These are phyloP conservation scores for Sporobolomyces pararoseus DNA, from an alignment of 768 basidiomycete species.

Conservation along the genomic window DNA sequence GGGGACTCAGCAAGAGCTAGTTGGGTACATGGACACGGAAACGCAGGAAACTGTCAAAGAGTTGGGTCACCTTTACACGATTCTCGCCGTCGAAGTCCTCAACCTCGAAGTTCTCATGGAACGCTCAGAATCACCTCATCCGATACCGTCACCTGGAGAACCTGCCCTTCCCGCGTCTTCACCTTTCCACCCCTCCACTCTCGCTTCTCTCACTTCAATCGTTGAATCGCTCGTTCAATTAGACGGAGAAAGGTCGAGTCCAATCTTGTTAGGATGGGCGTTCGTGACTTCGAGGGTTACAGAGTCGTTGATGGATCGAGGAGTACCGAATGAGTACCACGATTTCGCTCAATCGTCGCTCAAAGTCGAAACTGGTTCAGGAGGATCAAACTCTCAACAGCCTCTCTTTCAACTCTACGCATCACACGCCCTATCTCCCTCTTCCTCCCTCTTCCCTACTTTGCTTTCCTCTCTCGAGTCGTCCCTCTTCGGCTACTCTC, in stretches of 20 bases:
- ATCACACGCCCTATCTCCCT: slow-evolving; percentile 38
- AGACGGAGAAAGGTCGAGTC: slow-evolving; percentile 62
- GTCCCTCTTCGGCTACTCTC: slow-evolving; percentile 22
- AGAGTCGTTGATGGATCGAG: slow-evolving; percentile 36
- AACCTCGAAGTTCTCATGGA: slow-evolving; percentile 62
- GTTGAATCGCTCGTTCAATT: slow-evolving; percentile 66
- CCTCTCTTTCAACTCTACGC: slow-evolving; percentile 37
- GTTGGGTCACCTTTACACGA: slow-evolving; percentile 53
- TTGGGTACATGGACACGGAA: slow-evolving; percentile 68
- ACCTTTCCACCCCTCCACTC: slow-evolving; percentile 52
- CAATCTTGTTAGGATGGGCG: slow-evolving; percentile 77
- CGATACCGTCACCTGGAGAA: slow-evolving; percentile 36
- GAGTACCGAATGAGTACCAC: slow-evolving; percentile 44
- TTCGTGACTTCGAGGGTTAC: slow-evolving; percentile 68
- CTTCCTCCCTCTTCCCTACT: slow-evolving; percentile 28
- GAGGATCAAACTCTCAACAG: slow-evolving; percentile 12
- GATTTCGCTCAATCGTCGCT: slow-evolving; percentile 36
- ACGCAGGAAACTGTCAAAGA: slow-evolving; percentile 60
- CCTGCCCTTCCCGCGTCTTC: slow-evolving; percentile 22
- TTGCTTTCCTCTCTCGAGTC: slow-evolving; percentile 29
- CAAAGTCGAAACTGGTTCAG: slow-evolving; percentile 24
- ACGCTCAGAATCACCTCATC: slow-evolving; percentile 23
- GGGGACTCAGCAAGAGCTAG: slow-evolving; percentile 63
- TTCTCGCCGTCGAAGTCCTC: slow-evolving; percentile 61
- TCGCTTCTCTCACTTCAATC: slow-evolving; percentile 55